These are phyloP conservation scores for Mycena citricolor DNA, from an alignment of 1,284 basidiomycete genomes.

Conservation along the genomic window DNA sequence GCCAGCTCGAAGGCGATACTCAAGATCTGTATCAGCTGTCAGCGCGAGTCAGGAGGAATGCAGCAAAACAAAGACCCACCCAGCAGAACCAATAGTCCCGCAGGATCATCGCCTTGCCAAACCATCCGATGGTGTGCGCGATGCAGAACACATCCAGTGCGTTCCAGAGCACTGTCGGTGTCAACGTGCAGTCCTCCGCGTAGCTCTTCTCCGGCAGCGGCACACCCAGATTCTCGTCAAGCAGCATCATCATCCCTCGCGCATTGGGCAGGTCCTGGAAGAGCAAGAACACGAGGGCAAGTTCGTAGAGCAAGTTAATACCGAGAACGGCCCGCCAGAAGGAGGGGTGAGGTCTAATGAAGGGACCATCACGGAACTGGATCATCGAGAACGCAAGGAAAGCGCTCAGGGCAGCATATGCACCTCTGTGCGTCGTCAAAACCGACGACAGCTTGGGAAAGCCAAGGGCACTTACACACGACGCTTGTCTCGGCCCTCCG, in stretches of 20 bases:
- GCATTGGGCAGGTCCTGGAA: slow-evolving; percentile 83
- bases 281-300: slow-evolving; percentile 76
- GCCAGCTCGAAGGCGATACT: slow-evolving; percentile 84
- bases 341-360: slow-evolving; percentile 71
- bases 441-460: slow-evolving; percentile 10
- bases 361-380: slow-evolving; percentile 84
- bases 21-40: slow-evolving; percentile 55
- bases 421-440: slow-evolving; percentile 45
- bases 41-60: slow-evolving; percentile 12
- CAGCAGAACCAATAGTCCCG: slow-evolving; percentile 90
- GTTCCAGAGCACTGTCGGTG: slow-evolving; percentile 49
- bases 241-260: slow-evolving; percentile 70
- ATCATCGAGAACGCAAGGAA: slow-evolving; percentile 81
- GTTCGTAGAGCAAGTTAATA: slow-evolving; percentile 77
- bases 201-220: slow-evolving; percentile 81
- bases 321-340: slow-evolving; percentile 78
- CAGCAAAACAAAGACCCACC: slow-evolving; percentile 43
- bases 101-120: slow-evolving; percentile 82
- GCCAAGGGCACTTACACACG: slow-evolving; percentile 56
- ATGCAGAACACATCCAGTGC: slow-evolving; percentile 82
- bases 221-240: slow-evolving; percentile 70
- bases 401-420: slow-evolving; percentile 66
- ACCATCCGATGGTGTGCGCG: slow-evolving; percentile 82
- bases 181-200: slow-evolving; percentile 74
- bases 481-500: slow-evolving; percentile 76